Evolutionary conservation across 1,139 yeast species (phyloP).

Genomic region (Yamadazyma blattariae): DNA sequence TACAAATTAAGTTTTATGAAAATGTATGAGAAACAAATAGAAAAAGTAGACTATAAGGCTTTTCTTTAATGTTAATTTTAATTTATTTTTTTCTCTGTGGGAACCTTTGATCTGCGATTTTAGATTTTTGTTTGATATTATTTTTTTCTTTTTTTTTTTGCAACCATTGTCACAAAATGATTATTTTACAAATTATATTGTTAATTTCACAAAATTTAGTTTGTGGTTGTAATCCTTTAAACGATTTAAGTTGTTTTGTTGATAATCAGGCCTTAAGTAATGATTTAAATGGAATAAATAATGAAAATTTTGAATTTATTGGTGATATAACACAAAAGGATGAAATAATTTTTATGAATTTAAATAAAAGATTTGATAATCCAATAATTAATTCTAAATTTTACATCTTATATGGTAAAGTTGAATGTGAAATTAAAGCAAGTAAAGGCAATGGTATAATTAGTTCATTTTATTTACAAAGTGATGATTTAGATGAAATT

Average conservation of each 20-base stretch:
- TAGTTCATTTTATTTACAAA: conserved; percentile 43
- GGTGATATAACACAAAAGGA: conserved; percentile 7
- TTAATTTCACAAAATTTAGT: not conserved
- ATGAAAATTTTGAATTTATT: conserved; percentile 2
- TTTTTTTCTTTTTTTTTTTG: not conserved
- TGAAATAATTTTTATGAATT: conserved; percentile 2
- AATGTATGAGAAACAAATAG: too few relatives aligned
- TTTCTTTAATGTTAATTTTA: too few relatives aligned
- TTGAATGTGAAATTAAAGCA: conserved; percentile 37
- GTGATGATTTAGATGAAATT: conserved; percentile 48
- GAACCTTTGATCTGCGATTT: too few relatives aligned
- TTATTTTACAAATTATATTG: not conserved
- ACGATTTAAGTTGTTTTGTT: conserved; percentile 21
- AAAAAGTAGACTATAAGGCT: too few relatives aligned
- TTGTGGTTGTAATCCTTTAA: conserved; percentile 23
- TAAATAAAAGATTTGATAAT: conserved; percentile 33
- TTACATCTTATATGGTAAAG: conserved; percentile 41
- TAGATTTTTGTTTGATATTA: too few relatives aligned
- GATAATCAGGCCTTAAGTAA: conserved; percentile 20
- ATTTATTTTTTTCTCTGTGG: too few relatives aligned
- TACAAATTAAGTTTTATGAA: too few relatives aligned
- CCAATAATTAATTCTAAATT: conserved; percentile 37
- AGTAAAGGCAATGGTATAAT: conserved; percentile 43
- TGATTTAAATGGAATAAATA: conserved; percentile 8
- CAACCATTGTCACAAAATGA: conserved; percentile 4